Percentiles rank a stretch among this genome's conserved stretches.
These are phyloP conservation scores for Xylogone sp. DNA, from an alignment of 2,329 filamentous ascomycete genomes.

Conservation along the genomic window DNA sequence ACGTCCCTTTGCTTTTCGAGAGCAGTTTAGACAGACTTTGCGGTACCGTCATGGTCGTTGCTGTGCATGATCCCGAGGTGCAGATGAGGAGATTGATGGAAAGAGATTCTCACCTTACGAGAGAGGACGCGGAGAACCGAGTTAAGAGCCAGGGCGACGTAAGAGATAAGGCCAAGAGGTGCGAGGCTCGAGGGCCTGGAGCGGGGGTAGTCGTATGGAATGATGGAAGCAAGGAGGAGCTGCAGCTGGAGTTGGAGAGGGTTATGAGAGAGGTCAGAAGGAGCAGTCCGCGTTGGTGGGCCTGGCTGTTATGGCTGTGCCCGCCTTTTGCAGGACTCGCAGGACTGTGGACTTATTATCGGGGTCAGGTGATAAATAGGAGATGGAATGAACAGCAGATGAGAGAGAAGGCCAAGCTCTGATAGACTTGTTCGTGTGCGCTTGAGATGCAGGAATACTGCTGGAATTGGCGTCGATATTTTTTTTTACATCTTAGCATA, in stretches of 20 bases:
- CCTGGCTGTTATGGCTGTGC: slow-evolving; percentile 62
- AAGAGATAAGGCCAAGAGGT: slow-evolving; percentile 73
- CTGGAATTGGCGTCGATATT: no score
- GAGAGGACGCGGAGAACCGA: slow-evolving; percentile 84
- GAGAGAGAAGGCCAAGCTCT: slow-evolving; percentile 58
- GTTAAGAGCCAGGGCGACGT: slow-evolving; percentile 87
- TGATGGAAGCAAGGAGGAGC: slow-evolving; percentile 67
- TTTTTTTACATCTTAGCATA: no score
- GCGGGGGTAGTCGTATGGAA: slow-evolving; percentile 87
- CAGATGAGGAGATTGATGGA: slow-evolving; percentile 78
- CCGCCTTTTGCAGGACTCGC: slow-evolving; percentile 71
- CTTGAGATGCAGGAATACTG: no score
- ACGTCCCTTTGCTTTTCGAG: slow-evolving; percentile 91
- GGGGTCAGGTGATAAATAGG: slow-evolving; percentile 67
- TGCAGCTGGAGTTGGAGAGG: slow-evolving; percentile 62
- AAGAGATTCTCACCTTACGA: slow-evolving; percentile 72
- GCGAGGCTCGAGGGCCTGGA: slow-evolving; percentile 58
- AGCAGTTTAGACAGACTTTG: slow-evolving; percentile 81
- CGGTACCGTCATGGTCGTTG: slow-evolving; percentile 82
- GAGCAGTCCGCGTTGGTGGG: slow-evolving; percentile 61
- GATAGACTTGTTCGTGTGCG: no score
- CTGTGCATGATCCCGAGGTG: slow-evolving; percentile 71
- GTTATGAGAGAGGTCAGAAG: slow-evolving; percentile 61
- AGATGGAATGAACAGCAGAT: slow-evolving; percentile 62
- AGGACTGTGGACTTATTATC: slow-evolving; percentile 68